These are phyloP conservation scores for Articulospora tetracladia DNA, from an alignment of 495 filamentous ascomycete species.

Conservation along the genomic window DNA sequence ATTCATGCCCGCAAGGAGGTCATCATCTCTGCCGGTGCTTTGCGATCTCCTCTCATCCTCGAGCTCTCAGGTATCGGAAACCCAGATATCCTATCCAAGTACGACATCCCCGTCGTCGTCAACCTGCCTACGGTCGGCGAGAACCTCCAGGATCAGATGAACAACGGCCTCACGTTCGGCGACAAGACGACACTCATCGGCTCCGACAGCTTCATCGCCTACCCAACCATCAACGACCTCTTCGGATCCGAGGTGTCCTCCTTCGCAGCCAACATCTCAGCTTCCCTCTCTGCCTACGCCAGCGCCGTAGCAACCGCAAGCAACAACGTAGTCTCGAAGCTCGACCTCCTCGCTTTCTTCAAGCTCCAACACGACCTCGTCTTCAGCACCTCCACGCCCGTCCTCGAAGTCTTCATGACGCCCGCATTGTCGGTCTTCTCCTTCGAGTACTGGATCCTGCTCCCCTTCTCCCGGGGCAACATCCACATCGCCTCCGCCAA, in stretches of 20 bases:
- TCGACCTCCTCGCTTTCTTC: not conserved
- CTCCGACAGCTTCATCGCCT: not conserved
- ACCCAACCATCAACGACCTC: not conserved
- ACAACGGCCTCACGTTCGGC: not conserved
- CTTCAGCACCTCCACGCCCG: not conserved
- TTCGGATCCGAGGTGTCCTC: not conserved
- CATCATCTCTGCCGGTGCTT: constrained; percentile 17
- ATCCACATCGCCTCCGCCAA: constrained; percentile 47
- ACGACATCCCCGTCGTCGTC: constrained; percentile 46
- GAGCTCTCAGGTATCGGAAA: constrained; percentile 22
- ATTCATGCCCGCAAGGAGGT: constrained; percentile 7
- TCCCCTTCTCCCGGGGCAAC: constrained; percentile 47
- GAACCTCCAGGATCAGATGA: constrained; percentile 45
- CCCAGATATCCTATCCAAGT: constrained; percentile 33
- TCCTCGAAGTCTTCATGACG: not conserved
- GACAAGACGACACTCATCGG: not conserved
- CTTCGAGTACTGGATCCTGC: not conserved
- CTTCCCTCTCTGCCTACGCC: not conserved
- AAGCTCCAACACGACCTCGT: not conserved
- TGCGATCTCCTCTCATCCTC: constrained; percentile 14
- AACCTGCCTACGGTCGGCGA: constrained; percentile 56
- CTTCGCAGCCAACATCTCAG: not conserved
- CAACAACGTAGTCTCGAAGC: not conserved
- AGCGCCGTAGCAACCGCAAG: not conserved
- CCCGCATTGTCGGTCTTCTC: not conserved